phyloP scores from a whole-genome alignment of 1,139 yeast species.

The Taphrina wiesneri region DNA sequence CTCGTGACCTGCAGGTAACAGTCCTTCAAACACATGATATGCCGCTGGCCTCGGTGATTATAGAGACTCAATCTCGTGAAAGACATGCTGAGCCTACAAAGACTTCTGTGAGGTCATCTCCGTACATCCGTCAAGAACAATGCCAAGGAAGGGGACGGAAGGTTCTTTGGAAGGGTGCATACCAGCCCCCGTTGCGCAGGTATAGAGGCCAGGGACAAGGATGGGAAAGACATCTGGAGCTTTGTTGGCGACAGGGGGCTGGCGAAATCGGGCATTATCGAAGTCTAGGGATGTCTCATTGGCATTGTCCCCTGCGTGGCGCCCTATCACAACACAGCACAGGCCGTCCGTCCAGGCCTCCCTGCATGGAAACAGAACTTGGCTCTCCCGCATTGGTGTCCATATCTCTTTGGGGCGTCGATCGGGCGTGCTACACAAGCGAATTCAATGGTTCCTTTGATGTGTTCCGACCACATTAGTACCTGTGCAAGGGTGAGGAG shows the following conservation, averaged over 20 bases:
- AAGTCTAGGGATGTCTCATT: not conserved
- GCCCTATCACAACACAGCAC: not conserved
- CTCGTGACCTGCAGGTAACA: not conserved
- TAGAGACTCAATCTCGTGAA: not conserved
- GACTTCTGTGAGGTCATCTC: not conserved
- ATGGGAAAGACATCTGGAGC: not conserved
- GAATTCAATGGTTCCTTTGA: not conserved
- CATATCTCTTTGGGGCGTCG: not conserved
- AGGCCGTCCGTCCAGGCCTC: not conserved
- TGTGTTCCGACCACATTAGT: not conserved
- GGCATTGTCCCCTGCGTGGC: not conserved
- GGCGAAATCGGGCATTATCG: constrained; percentile 7
- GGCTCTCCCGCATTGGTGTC: constrained; percentile 4
- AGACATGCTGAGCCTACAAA: not conserved
- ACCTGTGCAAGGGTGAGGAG: not conserved
- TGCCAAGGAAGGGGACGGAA: constrained; percentile 5
- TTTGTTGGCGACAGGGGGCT: constrained; percentile 7
- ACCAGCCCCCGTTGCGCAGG: not conserved
- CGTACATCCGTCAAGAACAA: not conserved
- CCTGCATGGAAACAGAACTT: not conserved
- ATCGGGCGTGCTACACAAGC: not conserved
- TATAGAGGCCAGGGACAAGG: constrained; percentile 5
- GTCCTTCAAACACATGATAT: no score
- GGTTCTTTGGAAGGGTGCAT: not conserved
- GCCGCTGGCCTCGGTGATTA: not conserved